Evolutionary conservation across 441 rosid species (phyloP).

Genomic region (Macaranga tanarius): DNA sequence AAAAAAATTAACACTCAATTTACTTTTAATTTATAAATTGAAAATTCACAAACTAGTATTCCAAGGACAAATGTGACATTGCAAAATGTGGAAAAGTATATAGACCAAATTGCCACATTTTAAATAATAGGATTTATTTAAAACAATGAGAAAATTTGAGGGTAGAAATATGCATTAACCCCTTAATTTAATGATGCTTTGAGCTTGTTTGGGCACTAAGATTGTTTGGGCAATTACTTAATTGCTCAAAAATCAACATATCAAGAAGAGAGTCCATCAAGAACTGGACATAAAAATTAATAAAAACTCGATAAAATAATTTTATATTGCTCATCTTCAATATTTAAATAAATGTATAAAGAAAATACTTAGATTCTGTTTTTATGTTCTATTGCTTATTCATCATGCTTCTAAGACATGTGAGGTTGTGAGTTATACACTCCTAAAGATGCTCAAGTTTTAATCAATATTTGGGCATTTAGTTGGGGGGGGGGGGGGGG

Average conservation of each 20-base stretch:
- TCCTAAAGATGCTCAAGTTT: background rate
- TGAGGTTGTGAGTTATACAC: background rate
- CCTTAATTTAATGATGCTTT: too few species aligned
- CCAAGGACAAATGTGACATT: too few species aligned
- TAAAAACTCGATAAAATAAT: background rate
- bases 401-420: background rate
- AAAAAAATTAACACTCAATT: too few species aligned
- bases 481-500: too few species aligned
- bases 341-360: background rate
- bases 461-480: background rate
- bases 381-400: background rate
- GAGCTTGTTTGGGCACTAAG: too few species aligned
- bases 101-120: too few species aligned
- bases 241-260: background rate
- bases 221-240: background rate
- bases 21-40: too few species aligned
- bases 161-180: too few species aligned
- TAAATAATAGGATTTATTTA: too few species aligned
- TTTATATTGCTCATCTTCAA: background rate
- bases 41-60: too few species aligned
- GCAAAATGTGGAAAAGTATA: too few species aligned
- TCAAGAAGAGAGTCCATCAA: background rate
- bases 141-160: too few species aligned
- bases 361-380: background rate
- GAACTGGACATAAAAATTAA: background rate